Evolutionary conservation across 345 rosid genomes (phyloP), one percentile per base, ranked within the genome.

Genomic region (Pugionium cornutum): DNA sequence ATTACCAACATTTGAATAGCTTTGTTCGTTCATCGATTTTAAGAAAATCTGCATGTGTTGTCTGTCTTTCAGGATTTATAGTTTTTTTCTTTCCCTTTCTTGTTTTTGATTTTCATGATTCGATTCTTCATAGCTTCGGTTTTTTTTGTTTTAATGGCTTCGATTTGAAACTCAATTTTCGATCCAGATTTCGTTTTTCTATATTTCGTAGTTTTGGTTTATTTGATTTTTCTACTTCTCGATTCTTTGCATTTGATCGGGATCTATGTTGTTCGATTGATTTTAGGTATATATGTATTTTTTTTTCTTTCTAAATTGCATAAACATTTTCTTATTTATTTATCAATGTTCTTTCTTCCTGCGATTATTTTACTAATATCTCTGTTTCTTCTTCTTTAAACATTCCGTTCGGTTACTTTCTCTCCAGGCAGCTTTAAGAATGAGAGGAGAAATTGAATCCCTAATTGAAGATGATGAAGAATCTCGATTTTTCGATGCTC

Each of bases 211-310:
- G 1, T 44, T 36, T 8, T 26, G 5, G 4, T 5, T 44, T 9
- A n/a, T n/a, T n/a, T n/a, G n/a, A n/a, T 27, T 1, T 2, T 53
- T 60, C 3, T 9, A 30, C 25, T 33, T 43, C 41, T 65, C 60
- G 66, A 57, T 42, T 58, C 7, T 57, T 79, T 85, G 69, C 75
- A 78, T 57, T 80, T 76, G 83, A 77, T 86, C 75, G 97, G 91
- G 94, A 92, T 89, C 94, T 79, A 79, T 86, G 87, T 79, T 86
- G 86, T 83, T 83, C 83, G 91, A 82, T 92, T 79, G 83, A 77
- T 78, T 53, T 58, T 66, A 63, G 64, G 69, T 63, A 36, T 71
- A 26, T 71, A 9, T 54, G 3, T 56, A 4, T 3, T 8, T 9
- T 5, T n/a, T 7, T 5, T n/a, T n/a, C n/a, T n/a, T n/a, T n/a